Evolutionary conservation across 1,284 basidiomycete species (phyloP).

Genomic region (Rhodotorula sp.): DNA sequence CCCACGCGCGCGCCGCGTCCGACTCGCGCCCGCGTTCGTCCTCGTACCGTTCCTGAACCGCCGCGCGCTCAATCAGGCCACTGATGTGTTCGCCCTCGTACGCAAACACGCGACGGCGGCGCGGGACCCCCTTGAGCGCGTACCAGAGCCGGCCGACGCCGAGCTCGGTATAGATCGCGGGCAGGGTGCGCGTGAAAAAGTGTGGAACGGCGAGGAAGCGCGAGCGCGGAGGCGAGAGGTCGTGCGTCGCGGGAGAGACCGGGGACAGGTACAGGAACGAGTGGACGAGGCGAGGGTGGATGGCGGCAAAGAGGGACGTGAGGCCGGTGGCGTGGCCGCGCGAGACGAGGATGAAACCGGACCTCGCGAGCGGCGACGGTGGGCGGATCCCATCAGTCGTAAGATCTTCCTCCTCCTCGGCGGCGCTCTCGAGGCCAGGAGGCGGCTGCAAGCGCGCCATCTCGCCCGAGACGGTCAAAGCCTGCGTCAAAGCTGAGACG

Average conservation of each 20-base stretch:
- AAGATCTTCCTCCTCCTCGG: not conserved
- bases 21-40: slow-evolving; percentile 15
- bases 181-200: slow-evolving; percentile 26
- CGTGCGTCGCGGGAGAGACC: slow-evolving; percentile 19
- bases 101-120: slow-evolving; percentile 26
- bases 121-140: slow-evolving; percentile 19
- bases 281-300: slow-evolving; percentile 34
- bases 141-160: slow-evolving; percentile 26
- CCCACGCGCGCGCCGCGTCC: slow-evolving; percentile 32
- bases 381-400: not conserved
- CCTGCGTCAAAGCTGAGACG: slow-evolving; percentile 35
- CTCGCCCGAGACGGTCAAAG: slow-evolving; percentile 34
- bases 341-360: slow-evolving; percentile 36
- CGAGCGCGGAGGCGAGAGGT: not conserved
- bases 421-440: slow-evolving; percentile 14
- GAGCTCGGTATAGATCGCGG: slow-evolving; percentile 27
- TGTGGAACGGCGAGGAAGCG: slow-evolving; percentile 15
- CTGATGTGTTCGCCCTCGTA: slow-evolving; percentile 19
- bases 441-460: slow-evolving; percentile 37
- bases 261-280: slow-evolving; percentile 37
- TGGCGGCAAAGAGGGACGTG: slow-evolving; percentile 34
- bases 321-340: slow-evolving; percentile 22
- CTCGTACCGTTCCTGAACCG: slow-evolving; percentile 34
- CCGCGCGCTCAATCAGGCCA: slow-evolving; percentile 28
- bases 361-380: slow-evolving; percentile 37